phyloP scores from a whole-genome alignment of 768 basidiomycete species.

The Xerocomus brunneocitrinus region DNA sequence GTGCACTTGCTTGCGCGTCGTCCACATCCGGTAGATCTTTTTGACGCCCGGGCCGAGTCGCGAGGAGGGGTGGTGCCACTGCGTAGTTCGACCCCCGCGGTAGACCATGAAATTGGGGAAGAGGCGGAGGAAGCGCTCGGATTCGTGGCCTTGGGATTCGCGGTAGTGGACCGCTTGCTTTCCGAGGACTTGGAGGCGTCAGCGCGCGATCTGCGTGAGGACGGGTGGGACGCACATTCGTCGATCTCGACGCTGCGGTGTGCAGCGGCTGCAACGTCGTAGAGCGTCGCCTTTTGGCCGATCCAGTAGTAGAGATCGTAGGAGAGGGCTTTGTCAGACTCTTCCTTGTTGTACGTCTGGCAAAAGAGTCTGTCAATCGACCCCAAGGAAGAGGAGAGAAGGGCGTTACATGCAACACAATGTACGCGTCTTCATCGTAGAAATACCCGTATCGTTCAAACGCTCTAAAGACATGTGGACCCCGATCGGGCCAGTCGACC shows the following conservation, averaged over 20 bases:
- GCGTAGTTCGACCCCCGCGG: slow-evolving; percentile 47
- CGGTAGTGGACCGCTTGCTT: slow-evolving; percentile 57
- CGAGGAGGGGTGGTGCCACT: slow-evolving; percentile 46
- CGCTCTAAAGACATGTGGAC: slow-evolving; percentile 1
- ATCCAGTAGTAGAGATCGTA: slow-evolving; percentile 68
- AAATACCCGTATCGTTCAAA: slow-evolving; percentile 46
- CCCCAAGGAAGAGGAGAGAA: not conserved
- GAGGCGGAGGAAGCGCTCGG: slow-evolving; percentile 45
- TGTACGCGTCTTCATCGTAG: slow-evolving; percentile 64
- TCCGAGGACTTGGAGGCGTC: slow-evolving; percentile 29
- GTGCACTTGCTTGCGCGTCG: slow-evolving; percentile 20
- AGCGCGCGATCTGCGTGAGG: not conserved
- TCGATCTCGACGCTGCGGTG: slow-evolving; percentile 68
- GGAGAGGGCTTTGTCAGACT: slow-evolving; percentile 37
- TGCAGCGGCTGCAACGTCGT: slow-evolving; percentile 58
- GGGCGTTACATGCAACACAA: slow-evolving; percentile 51
- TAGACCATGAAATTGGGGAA: slow-evolving; percentile 45
- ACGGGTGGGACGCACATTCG: slow-evolving; percentile 41
- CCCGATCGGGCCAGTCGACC: slow-evolving; percentile 23
- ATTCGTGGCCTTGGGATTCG: slow-evolving; percentile 58
- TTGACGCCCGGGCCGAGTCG: slow-evolving; percentile 41
- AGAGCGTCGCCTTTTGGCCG: slow-evolving; percentile 53
- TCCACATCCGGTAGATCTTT: slow-evolving; percentile 49
- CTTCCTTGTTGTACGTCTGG: slow-evolving; percentile 57
- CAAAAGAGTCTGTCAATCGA: not conserved